Base-by-base conservation (phyloP, 2,329 filamentous ascomycete species). In the Tolypocladium inflatum region DNA sequence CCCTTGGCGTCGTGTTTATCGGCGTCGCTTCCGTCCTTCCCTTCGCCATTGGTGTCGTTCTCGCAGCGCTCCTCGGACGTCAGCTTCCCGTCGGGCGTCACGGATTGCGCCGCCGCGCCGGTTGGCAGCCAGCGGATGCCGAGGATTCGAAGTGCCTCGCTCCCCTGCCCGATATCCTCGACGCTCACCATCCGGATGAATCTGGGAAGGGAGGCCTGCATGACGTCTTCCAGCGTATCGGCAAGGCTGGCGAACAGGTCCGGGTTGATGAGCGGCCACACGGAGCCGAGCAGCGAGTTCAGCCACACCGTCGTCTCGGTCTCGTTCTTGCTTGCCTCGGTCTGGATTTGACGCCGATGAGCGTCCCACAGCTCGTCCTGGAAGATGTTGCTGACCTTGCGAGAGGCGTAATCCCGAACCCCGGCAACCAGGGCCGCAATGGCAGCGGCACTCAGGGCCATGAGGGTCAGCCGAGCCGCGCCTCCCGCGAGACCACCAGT, bases 231-330 rank as follows among this genome's bases (percentile, higher is more conserved):
- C 4, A 91, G 78, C 35, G 83, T 88, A 64, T 91, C 88, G 0
- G 84, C 80, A 2, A 90, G 69, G 39, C 82, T 84, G 1, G 81
- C 78, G 64, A 91, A 90, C 2, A 91, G 76, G 64, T 91, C 88
- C 0, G 88, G 88, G 65, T 91, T 91, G 65, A 91, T 79, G 37
- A 91, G 76, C 0, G 87, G 86, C 88, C 88, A 91, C 6, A 90
- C 79, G 1, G 86, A 82, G 4, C 80, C 76, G 9, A 91, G 67
- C 0, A 90, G 69, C 5, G 82, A 86, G 66, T 91, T 91, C 57
- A 91, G 77, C 88, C 88, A 91, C 0, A 84, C 81, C 0, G 86
- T 87, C 64, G 88, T 87, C 5, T 87, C 83, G 1, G 82, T 76
- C 58, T 80, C 74, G 37, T 77, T 70, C 2, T 76, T 71, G 11